Evolutionary conservation across 164 flowering plant genomes (phyloP), one percentile per base, ranked within the genome.

Genomic region (Berberis thunbergii): DNA sequence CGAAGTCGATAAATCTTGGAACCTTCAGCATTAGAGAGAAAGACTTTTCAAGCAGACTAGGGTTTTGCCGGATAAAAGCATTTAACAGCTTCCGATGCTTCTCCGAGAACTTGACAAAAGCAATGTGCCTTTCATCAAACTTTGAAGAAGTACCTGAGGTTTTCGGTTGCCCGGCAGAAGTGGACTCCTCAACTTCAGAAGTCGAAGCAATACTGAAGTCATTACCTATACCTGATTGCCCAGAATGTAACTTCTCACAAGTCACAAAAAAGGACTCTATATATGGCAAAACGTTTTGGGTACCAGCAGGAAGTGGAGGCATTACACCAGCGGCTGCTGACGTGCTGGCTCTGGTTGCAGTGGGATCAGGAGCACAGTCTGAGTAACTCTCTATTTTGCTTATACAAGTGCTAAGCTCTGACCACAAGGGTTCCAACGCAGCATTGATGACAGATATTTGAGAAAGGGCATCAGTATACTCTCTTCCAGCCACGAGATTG

Each of bases 21-120:
- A 89, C 96, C 76, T 84, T 89, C 71, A 94, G 69, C 97, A 94
- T 86, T 26, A 91, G 86, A 43, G 97, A 91, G 71, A 94, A 88
- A 0, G 97, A 91, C 75, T 94, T 94, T 76, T 94, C 97, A 39
- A 94, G 94, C 79, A 94, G 77, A 42, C 96, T 96, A 46, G 99
- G 96, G 71, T 94, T 94, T 67, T 94, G 97, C 54, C 97, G 77
- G 48, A 91, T 83, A 65, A 94, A 94, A 64, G 97, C 86, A 86
- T 94, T 94, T 50, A 94, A 74, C 56, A 94, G 80, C 76, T 89
- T 89, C 75, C 94, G 73, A 64, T 94, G 99, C 80, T 85, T 89
- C 68, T 94, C 99, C 10, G 97, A 81, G 69, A 94, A 94, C 80
- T 81, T 91, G n/a, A 87, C 84, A 74, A 94, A 86, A 50, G 85